Base-by-base conservation (phyloP, 495 filamentous ascomycete genomes). In the Penicillium manginii region DNA sequence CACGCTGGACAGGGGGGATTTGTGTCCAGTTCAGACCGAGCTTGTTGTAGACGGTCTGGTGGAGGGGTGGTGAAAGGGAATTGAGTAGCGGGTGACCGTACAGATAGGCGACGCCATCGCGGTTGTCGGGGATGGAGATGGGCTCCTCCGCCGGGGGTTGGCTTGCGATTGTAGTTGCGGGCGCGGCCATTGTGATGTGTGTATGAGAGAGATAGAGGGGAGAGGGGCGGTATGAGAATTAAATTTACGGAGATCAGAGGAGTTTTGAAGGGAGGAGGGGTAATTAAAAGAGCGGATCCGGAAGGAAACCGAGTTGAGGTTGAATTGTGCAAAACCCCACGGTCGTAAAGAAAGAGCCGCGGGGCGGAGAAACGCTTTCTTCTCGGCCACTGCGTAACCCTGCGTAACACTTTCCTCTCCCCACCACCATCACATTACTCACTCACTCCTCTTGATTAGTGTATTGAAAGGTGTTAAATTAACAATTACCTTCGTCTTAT, bases 61-160 rank as follows among this genome's bases (percentile, higher is more conserved):
- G 88, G 11, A 91, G 79, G 17, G 86, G 79, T 1, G 88, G 88
- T 11, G 86, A 89, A 68, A 89, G 76, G n/a, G 87, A 90, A 65
- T 89, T 87, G 8, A 84, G 71, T 26, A 86, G 80, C 0, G 82
- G 83, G 66, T 84, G 77, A 39, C 78, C 78, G 64, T 80, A 81
- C 8, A 81, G 71, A 52, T 78, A 78, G 60, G 75, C 73, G 21
- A 78, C 68, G 32, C 75, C 73, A 62, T 77, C 73, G 29, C 67
- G 64, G 49, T 78, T 46, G 7, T 58, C 50, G 47, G 75, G 75
- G 50, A 58, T 70, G 55, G 67, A 43, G 59, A 77, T 80, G 54
- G 67, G 72, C 50, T 79, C 75, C 69, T 75, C 73, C 33, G 66
- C 52, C 23, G 59, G 66, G 19, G 63, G 43, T 54, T 55, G 61